phyloP scores from a whole-genome alignment of 2,329 filamentous ascomycete genomes.

The Diaporthe ampelina region DNA sequence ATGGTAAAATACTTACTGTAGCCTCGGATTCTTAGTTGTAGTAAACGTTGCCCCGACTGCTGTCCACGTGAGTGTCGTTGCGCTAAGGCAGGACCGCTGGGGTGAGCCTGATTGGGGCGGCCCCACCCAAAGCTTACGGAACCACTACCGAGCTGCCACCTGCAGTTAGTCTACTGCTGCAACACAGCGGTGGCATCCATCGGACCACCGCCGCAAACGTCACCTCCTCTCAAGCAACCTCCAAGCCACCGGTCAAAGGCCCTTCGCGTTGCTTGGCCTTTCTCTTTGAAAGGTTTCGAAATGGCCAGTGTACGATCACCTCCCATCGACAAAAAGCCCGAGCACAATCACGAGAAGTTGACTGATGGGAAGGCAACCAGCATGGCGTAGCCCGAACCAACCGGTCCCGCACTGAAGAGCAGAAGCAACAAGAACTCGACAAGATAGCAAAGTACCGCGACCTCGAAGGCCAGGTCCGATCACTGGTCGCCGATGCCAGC shows the following conservation, averaged over 20 bases:
- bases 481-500: constrained; percentile 69
- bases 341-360: constrained; percentile 33
- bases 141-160: not conserved
- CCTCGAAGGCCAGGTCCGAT: constrained; percentile 76
- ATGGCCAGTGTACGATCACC: constrained; percentile 41
- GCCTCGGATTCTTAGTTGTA: no score
- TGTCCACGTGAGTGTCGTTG: no score
- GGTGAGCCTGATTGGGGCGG: not conserved
- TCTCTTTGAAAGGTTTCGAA: constrained; percentile 12
- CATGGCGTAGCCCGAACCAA: constrained; percentile 85
- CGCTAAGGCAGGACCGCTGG: not conserved
- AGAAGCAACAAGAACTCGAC: constrained; percentile 77
- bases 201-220: constrained; percentile 17
- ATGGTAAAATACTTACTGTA: no score
- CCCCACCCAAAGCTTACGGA: not conserved
- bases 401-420: constrained; percentile 75
- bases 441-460: constrained; percentile 83
- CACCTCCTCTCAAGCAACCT: not conserved
- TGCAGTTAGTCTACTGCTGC: not conserved
- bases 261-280: not conserved
- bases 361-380: constrained; percentile 60
- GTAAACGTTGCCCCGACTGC: no score
- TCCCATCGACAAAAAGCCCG: constrained; percentile 8
- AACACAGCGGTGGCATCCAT: not conserved
- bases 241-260: constrained; percentile 15